Percentiles rank a stretch among this genome's conserved stretches.
Evolutionary conservation across 2,329 filamentous ascomycete genomes (phyloP).

Genomic region (Colletotrichum graminicola): DNA sequence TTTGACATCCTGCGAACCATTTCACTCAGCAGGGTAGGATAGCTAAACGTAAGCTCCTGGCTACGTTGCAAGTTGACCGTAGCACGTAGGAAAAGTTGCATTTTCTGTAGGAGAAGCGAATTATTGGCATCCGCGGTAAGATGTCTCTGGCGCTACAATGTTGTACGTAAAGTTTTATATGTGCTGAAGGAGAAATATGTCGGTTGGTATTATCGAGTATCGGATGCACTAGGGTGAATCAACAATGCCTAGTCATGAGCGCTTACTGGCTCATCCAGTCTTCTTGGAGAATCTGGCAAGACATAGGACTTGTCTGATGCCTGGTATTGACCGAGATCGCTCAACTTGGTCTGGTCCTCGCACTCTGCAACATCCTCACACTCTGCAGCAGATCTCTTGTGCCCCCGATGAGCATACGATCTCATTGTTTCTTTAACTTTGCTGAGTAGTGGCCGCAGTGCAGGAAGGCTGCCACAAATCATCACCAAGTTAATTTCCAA

Average conservation of each 20-base stretch:
- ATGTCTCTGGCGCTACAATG: background rate
- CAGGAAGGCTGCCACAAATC: conserved; percentile 57
- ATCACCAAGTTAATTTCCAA: conserved; percentile 53
- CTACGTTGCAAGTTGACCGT: background rate
- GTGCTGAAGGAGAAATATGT: background rate
- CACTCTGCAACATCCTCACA: background rate
- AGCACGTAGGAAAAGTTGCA: background rate
- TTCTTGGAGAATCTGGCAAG: background rate
- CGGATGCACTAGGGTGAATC: background rate
- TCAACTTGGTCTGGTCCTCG: background rate
- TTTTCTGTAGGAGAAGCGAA: background rate
- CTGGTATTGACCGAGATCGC: background rate
- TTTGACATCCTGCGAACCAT: background rate
- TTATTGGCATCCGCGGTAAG: background rate
- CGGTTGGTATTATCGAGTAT: background rate
- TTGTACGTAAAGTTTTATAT: background rate
- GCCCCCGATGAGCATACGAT: background rate
- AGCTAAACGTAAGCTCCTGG: too few relatives aligned
- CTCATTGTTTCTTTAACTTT: background rate
- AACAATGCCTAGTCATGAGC: background rate
- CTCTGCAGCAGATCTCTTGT: background rate
- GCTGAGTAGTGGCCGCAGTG: conserved; percentile 53
- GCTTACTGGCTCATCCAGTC: background rate
- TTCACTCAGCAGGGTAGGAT: background rate
- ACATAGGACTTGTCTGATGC: background rate